Evolutionary conservation across 352 stramenopile species (phyloP), one percentile per base, ranked within the genome.

Genomic region (Hyaloperonospora brassicae): DNA sequence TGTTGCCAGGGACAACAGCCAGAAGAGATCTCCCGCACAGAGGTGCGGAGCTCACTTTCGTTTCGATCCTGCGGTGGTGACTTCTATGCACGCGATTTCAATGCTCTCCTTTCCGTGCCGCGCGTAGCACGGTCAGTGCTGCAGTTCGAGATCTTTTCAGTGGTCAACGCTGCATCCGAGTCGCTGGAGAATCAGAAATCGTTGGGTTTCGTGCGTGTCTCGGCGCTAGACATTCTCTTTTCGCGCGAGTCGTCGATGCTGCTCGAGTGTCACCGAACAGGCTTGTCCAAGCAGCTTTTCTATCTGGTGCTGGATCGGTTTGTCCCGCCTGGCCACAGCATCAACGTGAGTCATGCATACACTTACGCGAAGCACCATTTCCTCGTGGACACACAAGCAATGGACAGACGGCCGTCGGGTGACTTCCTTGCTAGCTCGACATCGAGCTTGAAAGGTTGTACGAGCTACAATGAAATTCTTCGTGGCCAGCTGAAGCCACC

Each of bases 251-350:
- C 70, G 12, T 89, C 79, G 12, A 73, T 89, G 51, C 67, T 92
- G 22, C 64, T 89, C 10, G 72, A 89, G 48, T 91, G 78, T 38
- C 66, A 79, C 40, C 71, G 64, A 25, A 61, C 45, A 24, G 61
- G 64, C 50, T 50, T 64, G 10, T 70, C 70, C n/a, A 73, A 78
- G 11, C 77, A 83, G 47, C 52, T 75, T 12, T 78, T 87, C 27
- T 92, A 91, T 43, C 57, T 94, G n/a, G 64, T 87, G 39, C 22
- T 91, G 42, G 82, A 94, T 48, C 81, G 83, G 25, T 78, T 93
- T 25, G 35, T 83, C 0, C 57, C 66, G 27, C 78, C 84, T 21
- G 76, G 58, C 36, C 72, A 84, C 27, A 79, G 63, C 52, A 61
- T 90, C 24, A 84, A 83, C 24, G 52, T 90, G 42, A 79, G 72